Evolutionary conservation across 805 yeast species (phyloP), one percentile per base, ranked within the genome.

Genomic region (Starmerella scarabaei): DNA sequence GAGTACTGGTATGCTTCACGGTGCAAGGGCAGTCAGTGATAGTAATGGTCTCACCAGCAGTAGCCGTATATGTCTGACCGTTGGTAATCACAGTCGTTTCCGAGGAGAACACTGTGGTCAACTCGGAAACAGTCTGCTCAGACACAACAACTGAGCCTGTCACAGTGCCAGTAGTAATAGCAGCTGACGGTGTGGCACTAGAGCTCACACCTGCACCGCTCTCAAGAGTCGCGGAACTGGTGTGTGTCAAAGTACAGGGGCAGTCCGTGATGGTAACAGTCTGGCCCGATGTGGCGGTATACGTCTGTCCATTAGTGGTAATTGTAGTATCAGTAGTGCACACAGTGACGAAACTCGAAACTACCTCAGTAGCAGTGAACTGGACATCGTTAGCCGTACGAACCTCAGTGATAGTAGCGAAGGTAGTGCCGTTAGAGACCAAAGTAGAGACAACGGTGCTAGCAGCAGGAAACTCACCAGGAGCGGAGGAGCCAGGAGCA

Each of bases 21-120:
- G n/a, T n/a, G n/a, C n/a, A n/a, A n/a, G n/a, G n/a, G n/a, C n/a
- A n/a, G n/a, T n/a, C n/a, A n/a, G n/a, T n/a, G n/a, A 48, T 35
- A 4, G 51, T 46, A 12, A 46, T 16, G 4, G 45, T 40, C 19
- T 44, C 31, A 12, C 41, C 40, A 7, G 28, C 30, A 14, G 50
- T 40, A 5, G 38, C 49, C 7, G 56, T 55, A 33, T 40, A 41
- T 5, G 49, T 39, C 31, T 24, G 17, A 2, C 44, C 44, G 21
- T 38, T 45, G 23, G 41, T 36, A 20, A 39, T 20, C 20, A 38
- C 24, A 2, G 41, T 38, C 2, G 50, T 47, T 17, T 44, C 37
- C 9, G 20, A 21, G 9, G 50, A 45, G 37, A 48, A 47, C n/a
- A 26, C 36, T 5, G 50, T 39, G 8, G 21, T 28, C 9, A 23